Conservation (phyloP, 805 yeast genomes). For the Ogataea paraovalis region DNA sequence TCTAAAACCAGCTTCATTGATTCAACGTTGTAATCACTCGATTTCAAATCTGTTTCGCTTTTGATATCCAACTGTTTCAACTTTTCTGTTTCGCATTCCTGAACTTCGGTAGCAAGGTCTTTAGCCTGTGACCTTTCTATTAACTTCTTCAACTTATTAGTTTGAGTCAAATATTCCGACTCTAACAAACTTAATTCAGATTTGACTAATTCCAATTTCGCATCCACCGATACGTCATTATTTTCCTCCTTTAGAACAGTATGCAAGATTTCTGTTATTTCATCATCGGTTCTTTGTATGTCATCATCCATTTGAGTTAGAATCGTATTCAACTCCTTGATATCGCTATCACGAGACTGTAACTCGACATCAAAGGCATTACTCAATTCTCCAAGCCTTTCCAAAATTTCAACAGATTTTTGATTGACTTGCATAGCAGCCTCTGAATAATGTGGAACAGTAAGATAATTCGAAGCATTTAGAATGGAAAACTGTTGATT, state of each 20-base stretch:
- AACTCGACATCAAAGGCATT: constrained; percentile 54
- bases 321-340: constrained; percentile 26
- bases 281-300: constrained; percentile 27
- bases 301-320: constrained; percentile 30
- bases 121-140: constrained; percentile 43
- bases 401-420: constrained; percentile 45
- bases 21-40: constrained; percentile 22
- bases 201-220: constrained; percentile 9
- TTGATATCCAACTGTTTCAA: constrained; percentile 13
- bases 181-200: constrained; percentile 15
- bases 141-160: constrained; percentile 19
- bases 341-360: constrained; percentile 36
- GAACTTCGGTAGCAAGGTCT: constrained; percentile 41
- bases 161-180: constrained; percentile 18
- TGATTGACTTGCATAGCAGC: constrained; percentile 53
- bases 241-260: constrained; percentile 21
- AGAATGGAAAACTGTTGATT: constrained; percentile 14
- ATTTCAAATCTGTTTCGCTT: constrained; percentile 17
- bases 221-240: constrained; percentile 21
- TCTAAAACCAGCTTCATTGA: constrained; percentile 32
- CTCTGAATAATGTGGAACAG: constrained; percentile 44
- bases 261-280: constrained; percentile 34
- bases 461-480: constrained; percentile 19
- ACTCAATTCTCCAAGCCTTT: constrained; percentile 43
- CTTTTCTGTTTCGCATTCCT: constrained; percentile 31